A percentile compares a stretch with the other conserved stretches of the same genome.
Evolutionary conservation across 495 filamentous ascomycete genomes (phyloP).

Genomic region (Aspergillus diversus): DNA sequence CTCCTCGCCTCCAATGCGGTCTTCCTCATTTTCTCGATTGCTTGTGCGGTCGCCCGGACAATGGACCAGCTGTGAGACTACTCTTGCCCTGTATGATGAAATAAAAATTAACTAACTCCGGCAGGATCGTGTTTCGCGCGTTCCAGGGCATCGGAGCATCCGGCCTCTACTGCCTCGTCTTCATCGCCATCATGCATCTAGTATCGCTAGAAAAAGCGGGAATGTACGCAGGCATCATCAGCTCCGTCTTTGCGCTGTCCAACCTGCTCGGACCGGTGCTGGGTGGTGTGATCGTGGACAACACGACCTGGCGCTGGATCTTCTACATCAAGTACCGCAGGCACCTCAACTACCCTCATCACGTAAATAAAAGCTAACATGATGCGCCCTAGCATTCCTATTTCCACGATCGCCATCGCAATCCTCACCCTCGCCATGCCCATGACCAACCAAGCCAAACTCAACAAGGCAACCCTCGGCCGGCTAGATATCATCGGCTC

Average conservation of each 20-base stretch:
- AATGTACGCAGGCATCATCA: constrained; percentile 8
- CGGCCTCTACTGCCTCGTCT: constrained; percentile 7
- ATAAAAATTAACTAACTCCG: too few species aligned
- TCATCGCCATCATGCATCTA: background rate
- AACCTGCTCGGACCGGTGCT: constrained; percentile 13
- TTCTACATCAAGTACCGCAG: constrained; percentile 12
- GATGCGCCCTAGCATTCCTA: constrained; percentile 5
- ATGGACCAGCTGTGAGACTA: constrained; percentile 18
- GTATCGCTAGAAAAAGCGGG: background rate
- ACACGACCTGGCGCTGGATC: constrained; percentile 19
- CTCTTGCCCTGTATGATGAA: too few species aligned
- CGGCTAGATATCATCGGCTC: constrained; percentile 1
- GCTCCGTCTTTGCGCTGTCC: constrained; percentile 12
- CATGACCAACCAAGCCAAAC: background rate
- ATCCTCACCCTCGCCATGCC: too few species aligned
- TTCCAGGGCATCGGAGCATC: constrained; percentile 13
- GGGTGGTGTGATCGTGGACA: constrained; percentile 9
- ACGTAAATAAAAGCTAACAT: too few species aligned
- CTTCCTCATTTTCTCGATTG: constrained; percentile 11
- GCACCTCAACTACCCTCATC: background rate
- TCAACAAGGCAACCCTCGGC: background rate
- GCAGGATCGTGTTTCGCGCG: constrained; percentile 15
- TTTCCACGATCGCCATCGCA: background rate
- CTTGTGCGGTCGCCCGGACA: constrained; percentile 1
- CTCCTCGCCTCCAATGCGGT: constrained; percentile 1